Evolutionary conservation across 2,329 filamentous ascomycete species (phyloP).

Genomic region (Thermothelomyces thermophilus): DNA sequence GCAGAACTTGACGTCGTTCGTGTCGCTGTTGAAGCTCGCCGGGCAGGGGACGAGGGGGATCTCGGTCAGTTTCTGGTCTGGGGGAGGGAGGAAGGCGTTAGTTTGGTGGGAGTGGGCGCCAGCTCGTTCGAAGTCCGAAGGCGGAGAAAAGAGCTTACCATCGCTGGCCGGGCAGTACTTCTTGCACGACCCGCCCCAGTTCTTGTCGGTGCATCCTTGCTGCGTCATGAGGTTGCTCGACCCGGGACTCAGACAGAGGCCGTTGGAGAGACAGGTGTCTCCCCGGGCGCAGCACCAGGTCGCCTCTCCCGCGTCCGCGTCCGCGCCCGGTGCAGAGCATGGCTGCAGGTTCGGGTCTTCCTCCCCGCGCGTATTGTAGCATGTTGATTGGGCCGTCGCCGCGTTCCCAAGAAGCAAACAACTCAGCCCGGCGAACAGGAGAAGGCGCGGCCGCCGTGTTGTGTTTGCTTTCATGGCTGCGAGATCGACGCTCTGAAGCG

Average conservation of each 20-base stretch:
- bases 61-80: not conserved
- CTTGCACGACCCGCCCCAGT: slow-evolving; percentile 25
- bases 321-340: slow-evolving; percentile 18
- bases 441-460: not conserved
- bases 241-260: slow-evolving; percentile 26
- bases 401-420: slow-evolving; percentile 6
- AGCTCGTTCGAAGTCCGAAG: not conserved
- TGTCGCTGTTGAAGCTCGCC: not conserved
- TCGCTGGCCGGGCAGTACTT: slow-evolving; percentile 18
- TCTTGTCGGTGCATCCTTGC: slow-evolving; percentile 27
- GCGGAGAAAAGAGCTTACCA: not conserved
- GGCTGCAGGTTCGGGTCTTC: slow-evolving; percentile 16
- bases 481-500: not conserved
- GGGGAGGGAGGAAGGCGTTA: not conserved
- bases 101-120: not conserved
- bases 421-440: slow-evolving; percentile 2
- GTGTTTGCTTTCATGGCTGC: not conserved
- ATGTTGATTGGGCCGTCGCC: slow-evolving; percentile 9
- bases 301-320: slow-evolving; percentile 8
- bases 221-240: slow-evolving; percentile 26
- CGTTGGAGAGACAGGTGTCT: slow-evolving; percentile 28
- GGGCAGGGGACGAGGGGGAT: slow-evolving; percentile 18
- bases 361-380: slow-evolving; percentile 20
- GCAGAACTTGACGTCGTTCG: slow-evolving; percentile 15
- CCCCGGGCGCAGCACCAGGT: slow-evolving; percentile 25